Evolutionary conservation across 225 moss, liverwort and hornwort genomes (phyloP).

Genomic region (Antitrichia curtipendula): DNA sequence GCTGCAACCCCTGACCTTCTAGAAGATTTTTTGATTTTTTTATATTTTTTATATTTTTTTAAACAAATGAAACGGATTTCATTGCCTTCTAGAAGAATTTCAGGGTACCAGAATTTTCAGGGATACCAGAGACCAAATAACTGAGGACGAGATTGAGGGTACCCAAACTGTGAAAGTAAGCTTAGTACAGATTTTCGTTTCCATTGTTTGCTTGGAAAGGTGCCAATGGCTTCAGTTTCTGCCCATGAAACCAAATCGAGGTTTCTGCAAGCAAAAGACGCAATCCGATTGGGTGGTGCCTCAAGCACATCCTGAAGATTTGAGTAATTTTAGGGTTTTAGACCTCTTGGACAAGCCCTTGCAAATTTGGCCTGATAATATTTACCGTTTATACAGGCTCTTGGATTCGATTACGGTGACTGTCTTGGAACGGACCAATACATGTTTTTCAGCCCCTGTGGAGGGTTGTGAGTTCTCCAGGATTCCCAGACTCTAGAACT

Average conservation of each 20-base stretch:
- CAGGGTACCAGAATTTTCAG: too few relatives aligned
- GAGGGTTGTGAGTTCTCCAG: too few relatives aligned
- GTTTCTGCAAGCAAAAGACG: background rate
- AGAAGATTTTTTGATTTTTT: background rate
- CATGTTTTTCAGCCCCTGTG: too few relatives aligned
- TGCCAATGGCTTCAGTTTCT: background rate
- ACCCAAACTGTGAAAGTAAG: background rate
- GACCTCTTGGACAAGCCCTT: background rate
- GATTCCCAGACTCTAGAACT: too few relatives aligned
- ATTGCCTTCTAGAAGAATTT: background rate
- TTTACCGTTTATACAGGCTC: background rate
- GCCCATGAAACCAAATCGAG: background rate
- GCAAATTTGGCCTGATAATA: background rate
- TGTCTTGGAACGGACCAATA: background rate
- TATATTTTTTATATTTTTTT: too few relatives aligned
- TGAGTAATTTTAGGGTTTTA: too few relatives aligned
- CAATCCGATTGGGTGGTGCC: background rate
- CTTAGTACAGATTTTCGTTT: background rate
- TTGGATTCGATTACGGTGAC: background rate
- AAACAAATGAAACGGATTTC: too few relatives aligned
- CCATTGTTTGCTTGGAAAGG: background rate
- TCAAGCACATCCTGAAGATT: background rate
- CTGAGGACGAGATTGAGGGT: background rate
- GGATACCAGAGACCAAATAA: background rate
- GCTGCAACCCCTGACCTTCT: background rate